Conservation (phyloP, 371 early-diverging fungal genomes). For the Apophysomyces trapeziformis region DNA sequence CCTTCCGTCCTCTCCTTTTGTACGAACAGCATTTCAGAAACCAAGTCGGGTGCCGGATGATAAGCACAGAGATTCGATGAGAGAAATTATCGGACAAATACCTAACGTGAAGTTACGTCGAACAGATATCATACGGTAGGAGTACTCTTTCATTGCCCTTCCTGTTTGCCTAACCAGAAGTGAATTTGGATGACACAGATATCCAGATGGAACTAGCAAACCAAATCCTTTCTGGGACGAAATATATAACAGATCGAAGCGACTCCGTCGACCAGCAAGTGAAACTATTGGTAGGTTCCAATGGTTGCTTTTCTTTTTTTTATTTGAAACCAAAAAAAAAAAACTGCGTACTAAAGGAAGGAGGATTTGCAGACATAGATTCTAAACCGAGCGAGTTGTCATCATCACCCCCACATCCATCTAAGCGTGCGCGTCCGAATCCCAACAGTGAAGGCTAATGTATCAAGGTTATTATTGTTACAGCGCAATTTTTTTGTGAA, state of each 20-base stretch:
- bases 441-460: neutral
- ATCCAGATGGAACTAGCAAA: conserved; percentile 20
- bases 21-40: neutral
- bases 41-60: conserved; percentile 12
- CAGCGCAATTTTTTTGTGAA: neutral
- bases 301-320: neutral
- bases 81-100: conserved; percentile 19
- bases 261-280: neutral
- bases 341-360: neutral
- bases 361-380: neutral
- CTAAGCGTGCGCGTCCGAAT: neutral
- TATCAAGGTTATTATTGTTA: neutral
- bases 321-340: neutral
- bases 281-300: neutral
- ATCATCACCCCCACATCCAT: conserved; percentile 1
- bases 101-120: conserved; percentile 17
- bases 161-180: neutral
- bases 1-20: neutral
- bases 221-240: conserved; percentile 24
- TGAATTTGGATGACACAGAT: neutral
- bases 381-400: too few species aligned
- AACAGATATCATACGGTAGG: conserved; percentile 20
- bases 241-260: conserved; percentile 15
- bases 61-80: conserved; percentile 16
- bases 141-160: neutral